Base-by-base conservation (phyloP, 202 grass and related monocot species). In the Zoysia matrella region DNA sequence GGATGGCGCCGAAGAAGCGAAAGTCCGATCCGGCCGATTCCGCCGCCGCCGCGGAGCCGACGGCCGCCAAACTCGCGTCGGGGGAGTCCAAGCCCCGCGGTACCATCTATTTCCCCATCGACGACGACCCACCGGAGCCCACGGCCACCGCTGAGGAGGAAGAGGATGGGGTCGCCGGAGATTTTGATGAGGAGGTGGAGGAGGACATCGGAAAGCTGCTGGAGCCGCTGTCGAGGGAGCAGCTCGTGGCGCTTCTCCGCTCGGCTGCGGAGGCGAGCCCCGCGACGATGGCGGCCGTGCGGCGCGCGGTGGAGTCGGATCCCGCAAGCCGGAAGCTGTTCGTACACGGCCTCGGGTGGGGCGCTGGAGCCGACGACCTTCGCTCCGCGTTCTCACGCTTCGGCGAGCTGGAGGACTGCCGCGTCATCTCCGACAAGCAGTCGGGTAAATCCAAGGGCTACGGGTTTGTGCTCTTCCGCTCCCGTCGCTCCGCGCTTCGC, bases 1-100 rank as follows among this genome's bases (percentile, higher is more conserved):
- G 77, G 45, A 92, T 91, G 90, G 90, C 93, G 71, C 86, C 87
- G 8, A 96, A 95, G 85, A 95, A 90, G 91, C 96, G 96, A 41
- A 96, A 96, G 75, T 74, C 86, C 36, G 96, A 96, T 75, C 89
- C 87, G 60, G 75, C 84, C 11, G 84, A 71, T 56, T 40, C 83
- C 43, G 48, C 74, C 18, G 60, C 80, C 80, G 71, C 62, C 54
- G 70, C 58, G 4, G 84, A 80, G 22, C 78, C 61, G 13, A 51
- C 74, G 6, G 52, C 89, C 52, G 71, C 84, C 30, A 61, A 61
- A 36, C 7, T 22, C 11, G 58, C 58, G 18, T 61, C 18, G 60
- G 9, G 60, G 2, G 86, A 89, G 13, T 12, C 65, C 56, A 88
- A 83, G 81, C 88, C 83, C 22, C 90, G 90, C 77, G 83, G 80